Evolutionary conservation across 306 rosid species (phyloP), one percentile per base, ranked within the genome.

Genomic region (Acacia confusa): DNA sequence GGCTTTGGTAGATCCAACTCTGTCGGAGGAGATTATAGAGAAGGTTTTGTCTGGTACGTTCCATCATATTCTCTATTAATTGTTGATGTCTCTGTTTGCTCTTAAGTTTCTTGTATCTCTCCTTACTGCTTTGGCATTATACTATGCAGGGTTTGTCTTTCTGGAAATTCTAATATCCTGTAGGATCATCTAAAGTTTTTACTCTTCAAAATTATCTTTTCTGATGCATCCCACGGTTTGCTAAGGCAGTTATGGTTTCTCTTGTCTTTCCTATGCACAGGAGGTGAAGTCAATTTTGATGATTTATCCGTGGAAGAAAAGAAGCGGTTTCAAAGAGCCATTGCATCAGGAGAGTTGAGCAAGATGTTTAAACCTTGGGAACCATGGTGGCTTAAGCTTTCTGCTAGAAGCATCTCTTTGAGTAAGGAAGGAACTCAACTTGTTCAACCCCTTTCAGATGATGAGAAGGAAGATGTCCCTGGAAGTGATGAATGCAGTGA

Each of bases 321-420:
- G 91, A 93, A 92, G 71, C 92, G 14, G 44, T 93, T 92, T 82
- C 91, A 86, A 69, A 89, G 97, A 86, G 99, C 99, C 24, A 75
- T 93, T 85, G 94, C 91, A 69, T 87, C 86, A 25, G 99, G 99
- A 44, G 98, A 92, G 83, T 72, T 95, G 77, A 93, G 97, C 89
- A 95, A 87, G 89, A 87, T 95, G 97, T 82, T 95, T 74, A 78
- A 91, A 75, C 99, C 99, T 78, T 95, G 97, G 97, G 99, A 95
- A 79, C 97, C 98, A 6, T 95, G 99, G 99, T 95, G 99, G 99
- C 78, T 79, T 68, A 88, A 86, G 82, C 93, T 84, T 75, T 91
- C 97, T 73, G 97, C 97, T 24, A 84, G 84, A 82, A 79, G 79
- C 44, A 86, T 95, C 53, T 82, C 93, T n/a, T 92, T 95, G 70